Percentiles rank a stretch among this genome's conserved stretches.
These are phyloP conservation scores for Candida methanosorbosa DNA, from an alignment of 805 yeast genomes.

Conservation along the genomic window DNA sequence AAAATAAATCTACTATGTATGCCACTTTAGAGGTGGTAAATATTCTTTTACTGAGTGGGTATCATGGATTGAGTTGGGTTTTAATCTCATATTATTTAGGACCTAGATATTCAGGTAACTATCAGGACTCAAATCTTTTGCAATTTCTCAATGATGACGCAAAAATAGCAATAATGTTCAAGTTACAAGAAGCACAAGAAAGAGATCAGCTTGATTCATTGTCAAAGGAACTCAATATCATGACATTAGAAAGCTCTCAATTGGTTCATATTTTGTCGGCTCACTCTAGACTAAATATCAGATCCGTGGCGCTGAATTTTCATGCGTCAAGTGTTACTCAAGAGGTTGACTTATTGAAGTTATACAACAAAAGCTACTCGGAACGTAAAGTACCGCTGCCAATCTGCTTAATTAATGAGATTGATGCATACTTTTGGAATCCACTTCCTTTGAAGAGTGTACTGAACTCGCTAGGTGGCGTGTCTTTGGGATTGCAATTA, in stretches of 20 bases:
- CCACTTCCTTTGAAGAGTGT: constrained; percentile 7
- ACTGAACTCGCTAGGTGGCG: constrained; percentile 42
- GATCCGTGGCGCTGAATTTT: background rate
- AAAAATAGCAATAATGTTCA: constrained; percentile 18
- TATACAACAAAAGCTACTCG: background rate
- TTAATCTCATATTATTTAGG: constrained; percentile 37
- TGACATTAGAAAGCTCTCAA: background rate
- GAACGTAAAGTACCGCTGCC: background rate
- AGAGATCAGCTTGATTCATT: constrained; percentile 1
- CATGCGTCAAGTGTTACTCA: background rate
- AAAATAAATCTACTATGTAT: constrained; percentile 5
- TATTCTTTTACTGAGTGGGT: constrained; percentile 28
- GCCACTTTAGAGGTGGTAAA: constrained; percentile 17
- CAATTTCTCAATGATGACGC: constrained; percentile 29
- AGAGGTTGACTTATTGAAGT: background rate
- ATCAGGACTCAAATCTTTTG: constrained; percentile 28
- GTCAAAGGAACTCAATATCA: background rate
- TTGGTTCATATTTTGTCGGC: too few relatives aligned
- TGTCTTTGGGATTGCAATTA: constrained; percentile 34
- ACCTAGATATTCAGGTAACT: constrained; percentile 39
- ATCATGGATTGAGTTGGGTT: constrained; percentile 43
- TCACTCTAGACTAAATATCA: background rate
- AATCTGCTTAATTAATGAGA: too few relatives aligned
- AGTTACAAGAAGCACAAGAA: constrained; percentile 11
- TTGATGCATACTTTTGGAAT: constrained; percentile 11